Evolutionary conservation across 495 filamentous ascomycete species (phyloP).

Genomic region (Daldinia bambusicola): DNA sequence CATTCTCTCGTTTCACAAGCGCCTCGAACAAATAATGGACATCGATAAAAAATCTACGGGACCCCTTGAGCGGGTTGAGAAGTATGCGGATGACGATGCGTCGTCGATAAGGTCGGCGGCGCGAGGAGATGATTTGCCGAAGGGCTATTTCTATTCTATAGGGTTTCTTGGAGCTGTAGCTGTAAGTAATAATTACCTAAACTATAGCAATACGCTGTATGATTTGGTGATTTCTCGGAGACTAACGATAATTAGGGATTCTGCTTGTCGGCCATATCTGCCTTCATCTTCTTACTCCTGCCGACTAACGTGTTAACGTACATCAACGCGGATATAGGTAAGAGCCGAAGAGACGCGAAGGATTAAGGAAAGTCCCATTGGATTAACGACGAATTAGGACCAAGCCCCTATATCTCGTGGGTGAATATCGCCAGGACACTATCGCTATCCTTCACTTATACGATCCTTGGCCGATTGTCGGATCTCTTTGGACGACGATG

Average conservation of each 20-base stretch:
- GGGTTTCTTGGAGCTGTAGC: constrained; percentile 41
- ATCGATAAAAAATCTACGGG: constrained; percentile 27
- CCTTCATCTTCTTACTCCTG: constrained; percentile 46
- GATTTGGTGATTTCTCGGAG: neutral
- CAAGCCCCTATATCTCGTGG: constrained; percentile 52
- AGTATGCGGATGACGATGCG: constrained; percentile 30
- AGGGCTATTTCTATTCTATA: constrained; percentile 46
- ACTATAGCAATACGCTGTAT: neutral
- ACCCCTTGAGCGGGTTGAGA: constrained; percentile 11
- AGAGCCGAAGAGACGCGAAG: constrained; percentile 4
- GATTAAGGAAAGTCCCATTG: neutral
- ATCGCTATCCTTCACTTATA: constrained; percentile 47
- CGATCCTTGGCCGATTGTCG: constrained; percentile 58
- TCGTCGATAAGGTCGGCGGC: constrained; percentile 38
- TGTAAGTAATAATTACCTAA: constrained; percentile 31
- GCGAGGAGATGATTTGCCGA: constrained; percentile 40
- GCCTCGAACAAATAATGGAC: neutral
- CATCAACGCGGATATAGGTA: constrained; percentile 47
- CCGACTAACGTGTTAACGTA: constrained; percentile 46
- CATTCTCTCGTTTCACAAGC: constrained; percentile 1
- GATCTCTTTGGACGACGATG: constrained; percentile 67
- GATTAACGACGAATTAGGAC: constrained; percentile 50
- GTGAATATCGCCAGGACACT: constrained; percentile 52
- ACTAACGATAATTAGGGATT: constrained; percentile 37
- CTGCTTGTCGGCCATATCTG: constrained; percentile 42